Evolutionary conservation across 2,329 filamentous ascomycete genomes (phyloP), one percentile per base, ranked within the genome.

Genomic region (Aspergillus fumigatiaffinis): DNA sequence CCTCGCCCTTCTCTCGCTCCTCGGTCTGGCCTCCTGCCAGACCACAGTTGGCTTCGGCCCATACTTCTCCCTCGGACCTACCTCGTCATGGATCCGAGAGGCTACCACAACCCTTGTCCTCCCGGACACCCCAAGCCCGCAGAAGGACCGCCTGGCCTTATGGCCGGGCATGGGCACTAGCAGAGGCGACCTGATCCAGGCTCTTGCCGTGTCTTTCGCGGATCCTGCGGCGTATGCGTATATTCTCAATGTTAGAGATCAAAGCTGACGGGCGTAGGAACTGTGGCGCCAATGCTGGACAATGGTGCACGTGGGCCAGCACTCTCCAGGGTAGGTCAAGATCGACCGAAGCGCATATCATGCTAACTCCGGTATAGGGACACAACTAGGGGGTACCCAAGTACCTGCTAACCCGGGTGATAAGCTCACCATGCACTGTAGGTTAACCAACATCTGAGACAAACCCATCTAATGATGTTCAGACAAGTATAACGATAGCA

Each of bases 141-240:
- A 66, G 50, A 52, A 56, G 6, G 67, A 70, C 42, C 66, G 68
- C n/a, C 66, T 72, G 8, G 69, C 69, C 2, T 59, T 73, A 6
- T 73, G 69, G 69, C 68, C 69, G 2, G 70, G 70, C 1, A 72
- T 72, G 70, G 68, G 68, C 12, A 72, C 69, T 3, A 71, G 68
- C 20, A 62, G 60, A 1, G 69, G 68, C 17, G 70, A 72, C 50
- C 56, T 72, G 48, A 70, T 72, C 20, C 70, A 73, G 57, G 67
- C 69, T 3, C 58, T 72, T 20, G 68, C 68, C 9, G 67, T 71
- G 1, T 71, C 70, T 1, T 71, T 69, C 46, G 49, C 58, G 1
- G 62, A 65, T 48, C 69, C 68, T 2, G 52, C 57, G 25, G 63
- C 69, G 68, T 72, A 55, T 55, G 65, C 62, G 6, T 26, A 12